Evolutionary conservation across 345 rosid species (phyloP).

Genomic region (Boechera retrofracta): DNA sequence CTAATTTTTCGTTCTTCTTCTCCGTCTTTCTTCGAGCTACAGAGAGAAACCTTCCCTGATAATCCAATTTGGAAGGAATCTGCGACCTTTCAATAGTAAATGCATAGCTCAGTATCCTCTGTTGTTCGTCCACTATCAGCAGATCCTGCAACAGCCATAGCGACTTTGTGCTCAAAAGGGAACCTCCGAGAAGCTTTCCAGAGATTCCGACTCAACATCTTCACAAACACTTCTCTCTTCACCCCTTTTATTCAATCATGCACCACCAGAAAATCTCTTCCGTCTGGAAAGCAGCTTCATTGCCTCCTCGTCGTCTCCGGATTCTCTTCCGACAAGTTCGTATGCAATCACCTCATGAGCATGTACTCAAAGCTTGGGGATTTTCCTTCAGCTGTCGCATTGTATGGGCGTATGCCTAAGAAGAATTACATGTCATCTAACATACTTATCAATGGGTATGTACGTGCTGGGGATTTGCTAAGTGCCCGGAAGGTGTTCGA

Average conservation of each 20-base stretch:
- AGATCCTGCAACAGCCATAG: slow-evolving; percentile 46
- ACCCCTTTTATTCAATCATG: slow-evolving; percentile 63
- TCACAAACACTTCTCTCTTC: slow-evolving; percentile 66
- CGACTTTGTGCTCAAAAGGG: slow-evolving; percentile 58
- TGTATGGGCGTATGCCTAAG: slow-evolving; percentile 56
- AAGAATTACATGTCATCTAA: slow-evolving; percentile 81
- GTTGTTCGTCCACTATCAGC: slow-evolving; percentile 36
- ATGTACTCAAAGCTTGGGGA: slow-evolving; percentile 74
- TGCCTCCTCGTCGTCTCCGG: slow-evolving; percentile 70
- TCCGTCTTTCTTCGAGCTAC: neutral
- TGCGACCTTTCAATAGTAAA: slow-evolving; percentile 11
- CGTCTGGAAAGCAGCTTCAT: slow-evolving; percentile 68
- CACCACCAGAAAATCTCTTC: slow-evolving; percentile 44
- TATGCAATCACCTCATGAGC: slow-evolving; percentile 72
- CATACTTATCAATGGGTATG: slow-evolving; percentile 64
- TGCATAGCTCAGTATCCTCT: slow-evolving; percentile 37
- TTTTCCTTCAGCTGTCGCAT: slow-evolving; percentile 46
- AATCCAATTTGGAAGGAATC: slow-evolving; percentile 1
- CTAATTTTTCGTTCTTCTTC: neutral
- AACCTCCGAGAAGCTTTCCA: slow-evolving; percentile 62
- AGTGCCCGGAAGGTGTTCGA: slow-evolving; percentile 67
- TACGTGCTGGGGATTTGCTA: slow-evolving; percentile 52
- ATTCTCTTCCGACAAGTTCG: slow-evolving; percentile 62
- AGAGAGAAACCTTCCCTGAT: neutral
- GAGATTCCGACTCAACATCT: slow-evolving; percentile 53